A percentile compares a stretch with the other conserved stretches of the same genome.
These are phyloP conservation scores for Brassica hybrid DNA, from an alignment of 441 rosid species.

Conservation along the genomic window DNA sequence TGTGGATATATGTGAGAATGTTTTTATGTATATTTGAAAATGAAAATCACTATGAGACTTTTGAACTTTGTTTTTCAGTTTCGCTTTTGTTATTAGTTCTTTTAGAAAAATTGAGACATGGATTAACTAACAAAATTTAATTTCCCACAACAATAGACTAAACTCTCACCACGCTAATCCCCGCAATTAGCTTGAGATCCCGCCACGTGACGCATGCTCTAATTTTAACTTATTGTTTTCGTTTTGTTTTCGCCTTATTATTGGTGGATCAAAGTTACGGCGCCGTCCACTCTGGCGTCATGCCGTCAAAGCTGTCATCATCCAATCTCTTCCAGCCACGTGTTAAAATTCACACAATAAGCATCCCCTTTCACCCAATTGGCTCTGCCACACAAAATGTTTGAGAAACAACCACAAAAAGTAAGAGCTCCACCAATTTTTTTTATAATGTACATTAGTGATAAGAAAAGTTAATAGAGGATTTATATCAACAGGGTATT, in stretches of 20 bases:
- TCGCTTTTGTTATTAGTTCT: not conserved
- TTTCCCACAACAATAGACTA: not conserved
- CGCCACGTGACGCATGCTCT: too few species aligned
- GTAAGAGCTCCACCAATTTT: slow-evolving; percentile 5
- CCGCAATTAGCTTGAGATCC: not conserved
- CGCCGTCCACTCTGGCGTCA: slow-evolving; percentile 46
- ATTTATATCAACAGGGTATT: not conserved
- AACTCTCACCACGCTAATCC: not conserved
- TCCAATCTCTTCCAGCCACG: slow-evolving; percentile 28
- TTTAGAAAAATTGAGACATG: not conserved
- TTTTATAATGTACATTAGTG: not conserved
- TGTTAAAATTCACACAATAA: slow-evolving; percentile 5
- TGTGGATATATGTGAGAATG: not conserved
- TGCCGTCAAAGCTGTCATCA: slow-evolving; percentile 45
- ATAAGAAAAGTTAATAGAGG: not conserved
- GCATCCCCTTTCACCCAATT: slow-evolving; percentile 19
- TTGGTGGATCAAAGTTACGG: slow-evolving; percentile 46
- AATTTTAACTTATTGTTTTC: not conserved
- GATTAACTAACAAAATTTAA: not conserved
- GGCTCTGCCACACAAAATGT: slow-evolving; percentile 35
- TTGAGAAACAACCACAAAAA: slow-evolving; percentile 25
- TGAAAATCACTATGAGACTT: not conserved
- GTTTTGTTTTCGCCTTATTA: not conserved
- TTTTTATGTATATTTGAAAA: not conserved
- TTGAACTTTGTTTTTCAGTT: not conserved